A percentile compares a stretch with the other conserved stretches of the same genome.
Evolutionary conservation across 371 early-diverging fungal genomes (phyloP).

Genomic region (Apophysomyces elegans): DNA sequence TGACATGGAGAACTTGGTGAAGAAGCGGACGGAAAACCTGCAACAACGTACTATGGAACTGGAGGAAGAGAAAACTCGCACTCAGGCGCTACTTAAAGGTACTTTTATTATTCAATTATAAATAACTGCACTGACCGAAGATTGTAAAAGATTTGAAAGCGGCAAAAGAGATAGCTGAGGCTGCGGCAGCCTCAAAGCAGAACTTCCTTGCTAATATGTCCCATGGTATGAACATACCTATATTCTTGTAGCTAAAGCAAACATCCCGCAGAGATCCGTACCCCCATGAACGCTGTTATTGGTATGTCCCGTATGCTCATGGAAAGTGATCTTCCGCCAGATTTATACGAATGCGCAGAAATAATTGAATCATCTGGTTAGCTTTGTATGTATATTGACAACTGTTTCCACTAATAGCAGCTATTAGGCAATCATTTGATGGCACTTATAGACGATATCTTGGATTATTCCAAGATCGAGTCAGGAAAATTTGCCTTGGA

Average conservation of each 20-base stretch:
- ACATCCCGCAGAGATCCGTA: constrained; percentile 30
- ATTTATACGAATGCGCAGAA: constrained; percentile 49
- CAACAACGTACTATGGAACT: constrained; percentile 55
- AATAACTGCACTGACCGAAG: too few species aligned
- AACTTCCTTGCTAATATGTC: constrained; percentile 57
- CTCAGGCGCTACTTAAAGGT: constrained; percentile 41
- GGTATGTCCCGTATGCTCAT: constrained; percentile 51
- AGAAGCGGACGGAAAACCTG: constrained; percentile 49
- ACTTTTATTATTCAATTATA: background rate
- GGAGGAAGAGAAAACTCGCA: constrained; percentile 53
- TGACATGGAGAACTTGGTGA: constrained; percentile 58
- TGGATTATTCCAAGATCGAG: constrained; percentile 64
- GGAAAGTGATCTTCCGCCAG: constrained; percentile 45
- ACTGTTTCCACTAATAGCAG: background rate
- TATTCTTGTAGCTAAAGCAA: background rate
- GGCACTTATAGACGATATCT: constrained; percentile 59
- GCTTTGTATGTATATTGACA: background rate
- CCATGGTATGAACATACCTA: constrained; percentile 32
- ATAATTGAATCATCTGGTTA: constrained; percentile 47
- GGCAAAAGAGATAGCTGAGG: constrained; percentile 59
- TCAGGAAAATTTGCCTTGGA: constrained; percentile 55
- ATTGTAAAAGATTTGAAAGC: constrained; percentile 38
- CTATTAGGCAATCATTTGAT: constrained; percentile 42
- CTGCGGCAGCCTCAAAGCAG: constrained; percentile 57
- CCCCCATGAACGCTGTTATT: constrained; percentile 57